Evolutionary conservation across 768 basidiomycete species (phyloP), one percentile per base, ranked within the genome.

Genomic region (Dacryopinax spathularia): DNA sequence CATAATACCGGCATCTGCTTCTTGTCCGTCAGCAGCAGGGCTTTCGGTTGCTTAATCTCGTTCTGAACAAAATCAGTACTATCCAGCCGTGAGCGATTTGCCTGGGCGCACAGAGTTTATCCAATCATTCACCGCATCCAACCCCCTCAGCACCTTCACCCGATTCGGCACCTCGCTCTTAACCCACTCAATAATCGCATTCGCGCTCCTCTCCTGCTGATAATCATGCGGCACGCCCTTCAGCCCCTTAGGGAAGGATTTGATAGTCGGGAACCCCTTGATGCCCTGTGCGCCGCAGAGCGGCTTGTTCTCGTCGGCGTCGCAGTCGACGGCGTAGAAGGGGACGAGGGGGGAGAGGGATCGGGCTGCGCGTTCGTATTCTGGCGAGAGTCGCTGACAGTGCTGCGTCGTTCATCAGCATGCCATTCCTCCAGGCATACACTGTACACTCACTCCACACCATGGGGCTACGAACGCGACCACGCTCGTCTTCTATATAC

Each of bases 401-500:
- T 96, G 89, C 85, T 90, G 71, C 2, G 33, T 25, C 20, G 18
- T 22, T 27, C 43, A 64, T 61, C 29, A 65, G 64, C 48, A 34
- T 33, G 27, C 7, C 27, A 35, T 4, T 20, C 3, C 27, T 34
- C 20, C 60, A 3, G n/a, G 20, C 9, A 27, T 20, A 9, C 5
- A 22, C 59, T 10, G 13, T 16, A n/a, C 5, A 76, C 87, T 72
- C 73, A 89, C 88, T 67, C 88, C 89, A 70, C 89, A 92, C 93
- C 92, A 95, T 2, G 91, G 89, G n/a, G 93, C 93, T 13, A 93
- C 87, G 71, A 94, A 96, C 1, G 91, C 93, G 18, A 95, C 86
- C 70, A 93, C 73, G 65, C 79, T 82, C 33, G 89, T 87, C 75
- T 81, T 77, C 89, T 91, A 68, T 10, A 56, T 12, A 6, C n/a